Base-by-base conservation (phyloP, 495 filamentous ascomycete genomes). In the Wilcoxina mikolae region DNA sequence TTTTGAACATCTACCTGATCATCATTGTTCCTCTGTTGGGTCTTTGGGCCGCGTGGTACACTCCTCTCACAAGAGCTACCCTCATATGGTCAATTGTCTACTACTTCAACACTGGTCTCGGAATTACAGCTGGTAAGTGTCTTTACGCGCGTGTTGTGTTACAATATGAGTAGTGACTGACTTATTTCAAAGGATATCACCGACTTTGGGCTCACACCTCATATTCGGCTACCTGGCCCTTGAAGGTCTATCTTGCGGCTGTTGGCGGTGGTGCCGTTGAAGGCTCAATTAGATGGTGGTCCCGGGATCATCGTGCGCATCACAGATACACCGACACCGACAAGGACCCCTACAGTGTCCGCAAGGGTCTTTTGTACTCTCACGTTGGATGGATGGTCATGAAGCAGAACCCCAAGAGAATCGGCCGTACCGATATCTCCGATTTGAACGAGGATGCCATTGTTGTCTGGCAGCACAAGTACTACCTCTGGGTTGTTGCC, bases 281-380 rank as follows among this genome's bases (percentile, higher is more conserved):
- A 65, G 93, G 93, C 55, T 94, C 87, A 48, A 85, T 95, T 65
- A 76, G 93, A 61, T 99, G 93, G 93, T 99, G 93, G 93, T 82
- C 87, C 56, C 81, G 87, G 58, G 87, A 87, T 68, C 93, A 98
- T 75, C 84, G 93, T 56, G 87, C 93, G 62, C 93, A 99, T 72
- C 93, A 99, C 75, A 83, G 93, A 60, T 96, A 95, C 68, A 98
- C 93, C 75, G 93, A 96, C 64, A 99, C 93, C 64, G 85, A 94
- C 51, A 96, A 99, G 74, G 93, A 99, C 66, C 93, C 93, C 23
- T 99, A 96, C 76, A 93, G 85, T 50, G 93, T 99, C 59, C 86
- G 91, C 72, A 99, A 99, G 80, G 91, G 91, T 58, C 78, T 95
- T 24, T 71, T 93, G 62, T 98, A 98, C 78, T 94, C 87, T 50